Evolutionary conservation across 1,284 basidiomycete species (phyloP), one percentile per base, ranked within the genome.

Genomic region (Ceratobasidium sp.): DNA sequence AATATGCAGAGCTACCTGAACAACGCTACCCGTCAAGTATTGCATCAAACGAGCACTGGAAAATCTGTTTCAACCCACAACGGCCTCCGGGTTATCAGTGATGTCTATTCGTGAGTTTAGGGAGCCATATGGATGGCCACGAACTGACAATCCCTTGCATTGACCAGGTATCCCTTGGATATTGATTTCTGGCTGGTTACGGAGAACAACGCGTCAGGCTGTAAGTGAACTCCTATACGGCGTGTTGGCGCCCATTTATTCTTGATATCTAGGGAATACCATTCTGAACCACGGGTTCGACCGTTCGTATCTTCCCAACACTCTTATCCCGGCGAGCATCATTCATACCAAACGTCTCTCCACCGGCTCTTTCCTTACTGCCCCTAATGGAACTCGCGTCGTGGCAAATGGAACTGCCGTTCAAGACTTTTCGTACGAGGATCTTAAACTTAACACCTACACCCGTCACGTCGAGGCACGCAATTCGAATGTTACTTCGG

Each of bases 221-320:
- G 91, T 91, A 81, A 75, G 87, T 43, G 14, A n/a, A 39, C 22
- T 39, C 13, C 37, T 14, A n/a, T 24, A 11, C 6, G 22, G 14
- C 19, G 66, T 39, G n/a, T 37, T 37, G 8, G 19, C 53, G 13
- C 8, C 19, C 19, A 8, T 14, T 56, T 62, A 22, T 62, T 29
- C 37, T 41, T 29, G 13, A 54, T 14, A 39, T 31, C 22, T 29
- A 75, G 74, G 74, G 74, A 68, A 72, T 27, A 83, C 86, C 0
- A 79, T 80, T 8, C 86, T 92, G 76, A 90, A 92, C 78, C 91
- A 92, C 79, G 89, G 88, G 0, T 93, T 92, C 79, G 81, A 87
- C 73, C 87, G 90, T 22, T 82, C 83, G 16, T 81, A 89, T 46
- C 79, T 86, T 16, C 90, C 90, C 0, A 84, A 84, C 54, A 88